These are phyloP conservation scores for Phytophthora sojae DNA, from an alignment of 352 stramenopile genomes.

Conservation along the genomic window DNA sequence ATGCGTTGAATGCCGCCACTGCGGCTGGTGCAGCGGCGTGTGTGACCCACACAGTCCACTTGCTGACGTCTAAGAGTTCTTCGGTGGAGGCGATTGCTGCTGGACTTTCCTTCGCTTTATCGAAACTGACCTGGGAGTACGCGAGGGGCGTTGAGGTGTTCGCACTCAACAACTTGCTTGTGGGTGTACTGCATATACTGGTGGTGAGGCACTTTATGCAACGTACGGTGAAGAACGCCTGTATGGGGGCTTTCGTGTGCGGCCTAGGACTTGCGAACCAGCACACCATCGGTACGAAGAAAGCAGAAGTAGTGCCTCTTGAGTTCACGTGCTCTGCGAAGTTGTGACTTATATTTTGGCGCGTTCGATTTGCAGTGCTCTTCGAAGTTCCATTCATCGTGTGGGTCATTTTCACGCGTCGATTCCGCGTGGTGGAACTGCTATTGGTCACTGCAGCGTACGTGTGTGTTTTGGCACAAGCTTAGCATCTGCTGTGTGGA, in stretches of 20 bases:
- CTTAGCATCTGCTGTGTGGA: background rate
- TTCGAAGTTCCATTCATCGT: constrained; percentile 86
- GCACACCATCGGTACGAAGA: constrained; percentile 80
- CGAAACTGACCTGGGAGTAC: constrained; percentile 92
- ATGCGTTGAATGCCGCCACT: constrained; percentile 46
- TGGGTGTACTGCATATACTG: constrained; percentile 72
- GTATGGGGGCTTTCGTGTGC: constrained; percentile 81
- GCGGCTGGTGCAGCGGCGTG: constrained; percentile 43
- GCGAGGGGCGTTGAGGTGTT: constrained; percentile 90
- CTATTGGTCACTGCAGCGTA: constrained; percentile 37
- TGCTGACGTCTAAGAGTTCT: constrained; percentile 25
- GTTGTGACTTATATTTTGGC: background rate
- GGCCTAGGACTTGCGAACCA: constrained; percentile 94
- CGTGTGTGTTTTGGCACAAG: constrained; percentile 1
- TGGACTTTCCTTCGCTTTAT: constrained; percentile 77
- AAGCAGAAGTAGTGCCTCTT: background rate
- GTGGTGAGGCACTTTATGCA: constrained; percentile 48
- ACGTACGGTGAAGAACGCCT: constrained; percentile 29
- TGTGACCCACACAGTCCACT: constrained; percentile 46
- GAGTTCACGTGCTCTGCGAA: background rate
- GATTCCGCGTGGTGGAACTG: constrained; percentile 28
- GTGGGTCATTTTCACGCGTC: constrained; percentile 52
- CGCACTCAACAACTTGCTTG: constrained; percentile 93
- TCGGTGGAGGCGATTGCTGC: constrained; percentile 40
- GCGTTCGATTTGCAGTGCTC: constrained; percentile 58